These are phyloP conservation scores for Xylaria sp. DNA, from an alignment of 2,329 filamentous ascomycete species.

Conservation along the genomic window DNA sequence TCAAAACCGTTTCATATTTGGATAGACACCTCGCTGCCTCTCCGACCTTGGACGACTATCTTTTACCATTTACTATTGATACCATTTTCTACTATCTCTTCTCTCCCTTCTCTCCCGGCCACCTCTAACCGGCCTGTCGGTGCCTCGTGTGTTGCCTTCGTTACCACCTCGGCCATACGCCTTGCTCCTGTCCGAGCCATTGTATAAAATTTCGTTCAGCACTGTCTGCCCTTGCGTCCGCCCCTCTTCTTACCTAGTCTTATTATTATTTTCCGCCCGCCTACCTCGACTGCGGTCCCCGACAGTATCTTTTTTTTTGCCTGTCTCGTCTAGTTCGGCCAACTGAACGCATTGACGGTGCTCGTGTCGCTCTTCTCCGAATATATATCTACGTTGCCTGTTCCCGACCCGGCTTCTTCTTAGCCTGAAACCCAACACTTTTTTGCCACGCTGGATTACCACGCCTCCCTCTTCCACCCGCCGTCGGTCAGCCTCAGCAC, in stretches of 20 bases:
- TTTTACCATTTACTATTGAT: too few relatives aligned
- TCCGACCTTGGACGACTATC: too few relatives aligned
- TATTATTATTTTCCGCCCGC: too few relatives aligned
- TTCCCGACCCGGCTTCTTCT: slow-evolving; percentile 20
- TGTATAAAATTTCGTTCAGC: slow-evolving; percentile 12
- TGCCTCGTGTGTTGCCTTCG: too few relatives aligned
- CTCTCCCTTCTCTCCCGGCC: slow-evolving; percentile 11
- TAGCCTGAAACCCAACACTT: slow-evolving; percentile 23
- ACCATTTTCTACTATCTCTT: slow-evolving; percentile 32
- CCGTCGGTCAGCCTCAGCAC: slow-evolving; percentile 21
- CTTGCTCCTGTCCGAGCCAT: neutral
- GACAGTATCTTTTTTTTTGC: too few relatives aligned
- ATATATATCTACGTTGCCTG: neutral
- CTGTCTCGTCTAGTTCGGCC: neutral
- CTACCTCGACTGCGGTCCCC: too few relatives aligned
- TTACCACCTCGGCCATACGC: too few relatives aligned
- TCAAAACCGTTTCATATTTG: too few relatives aligned
- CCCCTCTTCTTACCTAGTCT: too few relatives aligned
- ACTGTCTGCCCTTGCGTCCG: neutral
- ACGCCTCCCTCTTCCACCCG: slow-evolving; percentile 22
- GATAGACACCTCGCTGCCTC: too few relatives aligned
- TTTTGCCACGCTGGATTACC: slow-evolving; percentile 32
- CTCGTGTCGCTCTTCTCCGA: neutral
- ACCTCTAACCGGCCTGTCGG: neutral
- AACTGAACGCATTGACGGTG: neutral